These are phyloP conservation scores for Wallacemonas collosoma DNA, from an alignment of 208 protist genomes.

Conservation along the genomic window DNA sequence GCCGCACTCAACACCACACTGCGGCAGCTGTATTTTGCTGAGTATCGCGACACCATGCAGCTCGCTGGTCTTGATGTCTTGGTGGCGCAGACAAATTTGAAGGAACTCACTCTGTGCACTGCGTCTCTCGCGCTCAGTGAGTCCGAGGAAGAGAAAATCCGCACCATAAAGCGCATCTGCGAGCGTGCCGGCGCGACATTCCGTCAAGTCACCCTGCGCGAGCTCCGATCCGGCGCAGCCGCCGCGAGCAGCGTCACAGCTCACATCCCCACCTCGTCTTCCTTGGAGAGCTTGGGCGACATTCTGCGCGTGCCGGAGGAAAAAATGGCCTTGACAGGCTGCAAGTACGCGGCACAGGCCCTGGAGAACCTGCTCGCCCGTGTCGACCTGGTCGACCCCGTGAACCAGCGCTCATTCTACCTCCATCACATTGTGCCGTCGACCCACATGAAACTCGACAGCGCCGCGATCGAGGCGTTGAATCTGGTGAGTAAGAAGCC, in stretches of 20 bases:
- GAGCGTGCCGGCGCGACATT: constrained; percentile 73
- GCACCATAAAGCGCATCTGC: constrained; percentile 73
- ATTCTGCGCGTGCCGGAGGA: constrained; percentile 89
- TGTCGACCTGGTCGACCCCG: constrained; percentile 70
- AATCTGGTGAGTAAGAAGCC: constrained; percentile 90
- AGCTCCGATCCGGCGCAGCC: constrained; percentile 27
- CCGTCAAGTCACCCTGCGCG: constrained; percentile 30
- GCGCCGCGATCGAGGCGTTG: constrained; percentile 90
- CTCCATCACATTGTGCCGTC: constrained; percentile 73
- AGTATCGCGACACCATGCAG: constrained; percentile 79
- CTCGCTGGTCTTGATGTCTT: constrained; percentile 78
- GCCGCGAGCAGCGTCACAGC: constrained; percentile 21
- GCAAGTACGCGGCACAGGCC: constrained; percentile 53
- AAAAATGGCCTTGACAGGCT: constrained; percentile 41
- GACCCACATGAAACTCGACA: constrained; percentile 95
- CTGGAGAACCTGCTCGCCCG: constrained; percentile 61
- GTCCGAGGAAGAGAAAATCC: constrained; percentile 49
- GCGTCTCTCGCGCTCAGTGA: constrained; percentile 11
- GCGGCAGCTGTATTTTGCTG: constrained; percentile 68
- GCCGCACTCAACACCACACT: constrained; percentile 86
- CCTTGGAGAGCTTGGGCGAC: constrained; percentile 49
- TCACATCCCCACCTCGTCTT: constrained; percentile 5
- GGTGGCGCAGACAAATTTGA: constrained; percentile 82
- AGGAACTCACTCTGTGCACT: constrained; percentile 66
- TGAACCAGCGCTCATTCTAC: constrained; percentile 80